Base-by-base conservation (phyloP, 768 basidiomycete species). In the Rhodotorula graminis region DNA sequence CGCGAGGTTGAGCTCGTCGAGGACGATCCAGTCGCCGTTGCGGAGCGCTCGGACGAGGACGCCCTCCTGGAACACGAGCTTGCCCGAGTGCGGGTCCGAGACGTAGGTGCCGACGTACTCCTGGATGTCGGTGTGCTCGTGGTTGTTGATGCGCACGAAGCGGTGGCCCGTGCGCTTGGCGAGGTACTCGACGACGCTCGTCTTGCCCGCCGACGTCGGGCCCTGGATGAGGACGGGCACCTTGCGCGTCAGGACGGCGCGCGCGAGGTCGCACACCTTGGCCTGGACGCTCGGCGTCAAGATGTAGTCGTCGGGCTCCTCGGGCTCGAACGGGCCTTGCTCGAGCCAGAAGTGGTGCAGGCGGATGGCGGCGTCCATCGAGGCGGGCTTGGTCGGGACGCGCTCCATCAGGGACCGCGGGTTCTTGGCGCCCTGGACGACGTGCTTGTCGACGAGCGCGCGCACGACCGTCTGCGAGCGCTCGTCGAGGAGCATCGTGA, bases 111-210 rank as follows among this genome's bases (percentile, higher is more conserved):
- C 96, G 59, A 98, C 85, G 79, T 99, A 99, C 80, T 99, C 96
- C 79, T 99, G 96, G 62, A 99, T 96, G 79, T 99, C 96, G 11
- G 96, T 99, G 79, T 98, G 96, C 74, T 99, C 96, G 82, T 99
- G 96, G 78, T 99, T 99, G 83, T 99, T 99, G 85, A 99, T 97
- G 53, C 96, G 91, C 44, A 99, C 88, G 81, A 97, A 98, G 49
- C 86, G 88, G 83, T 99, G 96, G 0, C 96, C 95, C 0, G 93
- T 96, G 67, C 90, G 85, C 72, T 87, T 87, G 11, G 96, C 95
- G 42, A 99, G 86, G 80, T 94, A 98, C 82, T 97, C 94, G 58
- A 99, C 88, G 1, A 95, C 91, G 77, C 92, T 93, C 5, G 96
- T 99, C 84, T 99, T 99, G 52, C 96, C 96, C 68, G 89, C 90